phyloP scores from a whole-genome alignment of 495 filamentous ascomycete genomes.

The Amorphotheca resinae region DNA sequence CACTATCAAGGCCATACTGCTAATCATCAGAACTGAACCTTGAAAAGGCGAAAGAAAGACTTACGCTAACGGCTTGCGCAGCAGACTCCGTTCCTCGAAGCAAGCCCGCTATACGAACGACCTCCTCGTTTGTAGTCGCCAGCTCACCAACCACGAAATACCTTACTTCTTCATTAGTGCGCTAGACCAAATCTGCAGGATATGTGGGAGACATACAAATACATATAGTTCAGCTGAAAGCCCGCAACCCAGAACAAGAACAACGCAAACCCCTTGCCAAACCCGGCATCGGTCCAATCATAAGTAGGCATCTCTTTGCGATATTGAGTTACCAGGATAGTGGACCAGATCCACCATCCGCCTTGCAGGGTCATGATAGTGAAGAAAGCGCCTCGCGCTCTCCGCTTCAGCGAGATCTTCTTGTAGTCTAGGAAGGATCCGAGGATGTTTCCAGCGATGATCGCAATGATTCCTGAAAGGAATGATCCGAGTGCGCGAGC shows the following conservation, averaged over 20 bases:
- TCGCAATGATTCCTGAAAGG: conserved; percentile 44
- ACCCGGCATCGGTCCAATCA: conserved; percentile 45
- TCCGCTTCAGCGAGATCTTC: conserved; percentile 32
- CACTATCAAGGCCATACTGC: conserved; percentile 40
- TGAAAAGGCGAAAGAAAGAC: conserved; percentile 13
- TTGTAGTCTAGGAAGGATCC: conserved; percentile 43
- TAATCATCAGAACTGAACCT: conserved; percentile 8
- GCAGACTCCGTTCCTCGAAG: conserved; percentile 50
- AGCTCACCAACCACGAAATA: conserved; percentile 52
- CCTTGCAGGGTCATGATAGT: conserved; percentile 41
- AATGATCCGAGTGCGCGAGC: conserved; percentile 50
- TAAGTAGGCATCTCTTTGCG: conserved; percentile 35
- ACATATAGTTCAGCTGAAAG: conserved; percentile 55
- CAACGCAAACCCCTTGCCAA: conserved; percentile 44
- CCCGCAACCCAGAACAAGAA: conserved; percentile 45
- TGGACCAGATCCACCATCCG: conserved; percentile 50
- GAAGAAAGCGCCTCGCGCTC: conserved; percentile 23
- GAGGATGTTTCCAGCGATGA: conserved; percentile 43
- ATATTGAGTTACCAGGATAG: conserved; percentile 41
- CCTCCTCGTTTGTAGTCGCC: conserved; percentile 40
- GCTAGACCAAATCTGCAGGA: neutral
- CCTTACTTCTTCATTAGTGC: conserved; percentile 18
- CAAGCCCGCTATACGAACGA: conserved; percentile 47
- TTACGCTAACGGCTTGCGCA: conserved; percentile 42
- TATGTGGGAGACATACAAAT: conserved; percentile 30